Evolutionary conservation across 768 basidiomycete species (phyloP).

Genomic region (Tulasnella sp.): DNA sequence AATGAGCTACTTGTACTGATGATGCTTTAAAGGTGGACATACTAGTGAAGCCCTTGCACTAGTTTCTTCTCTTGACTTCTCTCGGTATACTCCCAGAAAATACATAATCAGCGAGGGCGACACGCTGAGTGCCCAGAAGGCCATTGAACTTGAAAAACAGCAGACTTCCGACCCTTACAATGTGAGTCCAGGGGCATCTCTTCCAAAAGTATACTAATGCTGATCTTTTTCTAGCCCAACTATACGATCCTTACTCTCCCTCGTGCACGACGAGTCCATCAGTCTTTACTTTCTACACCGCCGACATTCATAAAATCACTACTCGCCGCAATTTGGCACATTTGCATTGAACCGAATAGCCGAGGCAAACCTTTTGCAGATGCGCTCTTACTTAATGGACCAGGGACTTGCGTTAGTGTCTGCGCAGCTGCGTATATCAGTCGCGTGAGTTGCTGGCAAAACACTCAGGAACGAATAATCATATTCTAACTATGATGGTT

Average conservation of each 20-base stretch:
- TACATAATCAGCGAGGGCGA: constrained; percentile 82
- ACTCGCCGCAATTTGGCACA: constrained; percentile 42
- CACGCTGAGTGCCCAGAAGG: constrained; percentile 59
- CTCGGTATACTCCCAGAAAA: constrained; percentile 58
- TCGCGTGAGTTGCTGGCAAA: constrained; percentile 38
- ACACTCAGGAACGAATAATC: background rate
- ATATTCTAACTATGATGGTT: constrained; percentile 10
- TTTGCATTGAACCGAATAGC: constrained; percentile 44
- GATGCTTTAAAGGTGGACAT: constrained; percentile 61
- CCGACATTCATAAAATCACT: constrained; percentile 53
- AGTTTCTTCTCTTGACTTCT: constrained; percentile 56
- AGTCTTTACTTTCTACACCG: constrained; percentile 56
- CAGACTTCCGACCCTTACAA: background rate
- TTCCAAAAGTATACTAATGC: background rate
- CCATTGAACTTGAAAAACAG: constrained; percentile 44
- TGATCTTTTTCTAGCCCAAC: constrained; percentile 1
- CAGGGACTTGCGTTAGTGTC: constrained; percentile 81
- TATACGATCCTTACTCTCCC: constrained; percentile 59
- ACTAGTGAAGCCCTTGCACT: constrained; percentile 75
- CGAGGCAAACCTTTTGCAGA: constrained; percentile 41
- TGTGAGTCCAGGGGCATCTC: background rate
- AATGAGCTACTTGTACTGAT: constrained; percentile 3
- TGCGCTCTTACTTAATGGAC: constrained; percentile 80
- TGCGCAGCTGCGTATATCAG: constrained; percentile 58
- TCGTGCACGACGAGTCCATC: constrained; percentile 78